Percentiles rank a stretch among this genome's conserved stretches.
Conservation (phyloP, 805 yeast genomes). For the Barnettozyma sp. region DNA sequence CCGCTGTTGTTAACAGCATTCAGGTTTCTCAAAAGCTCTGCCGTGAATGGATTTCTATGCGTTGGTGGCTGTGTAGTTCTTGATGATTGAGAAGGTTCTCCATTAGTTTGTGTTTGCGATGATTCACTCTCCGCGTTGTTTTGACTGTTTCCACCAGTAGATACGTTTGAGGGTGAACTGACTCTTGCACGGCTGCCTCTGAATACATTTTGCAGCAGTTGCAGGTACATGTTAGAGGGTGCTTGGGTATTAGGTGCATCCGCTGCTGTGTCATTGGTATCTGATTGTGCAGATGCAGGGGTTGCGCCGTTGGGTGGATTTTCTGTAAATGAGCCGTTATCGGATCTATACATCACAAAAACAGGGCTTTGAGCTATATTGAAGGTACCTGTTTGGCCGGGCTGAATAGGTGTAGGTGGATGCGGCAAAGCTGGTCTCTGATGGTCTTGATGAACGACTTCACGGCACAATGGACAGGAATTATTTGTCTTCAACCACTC, state of each 20-base stretch:
- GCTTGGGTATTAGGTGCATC: background rate
- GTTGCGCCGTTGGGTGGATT: background rate
- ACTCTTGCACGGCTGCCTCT: background rate
- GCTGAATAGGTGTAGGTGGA: background rate
- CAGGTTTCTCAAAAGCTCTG: constrained; percentile 10
- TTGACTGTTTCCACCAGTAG: no score
- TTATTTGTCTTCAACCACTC: constrained; percentile 75
- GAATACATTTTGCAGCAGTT: constrained; percentile 1
- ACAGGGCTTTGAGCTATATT: constrained; percentile 15
- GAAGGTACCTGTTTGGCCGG: constrained; percentile 15
- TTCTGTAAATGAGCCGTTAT: background rate
- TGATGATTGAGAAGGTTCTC: background rate
- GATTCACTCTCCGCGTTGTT: no score
- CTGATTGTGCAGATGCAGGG: no score
- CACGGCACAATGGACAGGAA: constrained; percentile 85
- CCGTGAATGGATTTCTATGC: constrained; percentile 11
- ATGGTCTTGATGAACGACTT: constrained; percentile 25
- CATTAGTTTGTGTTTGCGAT: no score
- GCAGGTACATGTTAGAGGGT: background rate
- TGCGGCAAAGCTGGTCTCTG: background rate
- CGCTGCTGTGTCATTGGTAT: constrained; percentile 8
- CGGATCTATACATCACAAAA: constrained; percentile 3
- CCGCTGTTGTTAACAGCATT: constrained; percentile 7
- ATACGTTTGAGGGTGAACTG: no score
- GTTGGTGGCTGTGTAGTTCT: background rate